A percentile compares a stretch with the other conserved stretches of the same genome.
phyloP scores from a whole-genome alignment of 495 filamentous ascomycete species.

The Acidiella bohemica region DNA sequence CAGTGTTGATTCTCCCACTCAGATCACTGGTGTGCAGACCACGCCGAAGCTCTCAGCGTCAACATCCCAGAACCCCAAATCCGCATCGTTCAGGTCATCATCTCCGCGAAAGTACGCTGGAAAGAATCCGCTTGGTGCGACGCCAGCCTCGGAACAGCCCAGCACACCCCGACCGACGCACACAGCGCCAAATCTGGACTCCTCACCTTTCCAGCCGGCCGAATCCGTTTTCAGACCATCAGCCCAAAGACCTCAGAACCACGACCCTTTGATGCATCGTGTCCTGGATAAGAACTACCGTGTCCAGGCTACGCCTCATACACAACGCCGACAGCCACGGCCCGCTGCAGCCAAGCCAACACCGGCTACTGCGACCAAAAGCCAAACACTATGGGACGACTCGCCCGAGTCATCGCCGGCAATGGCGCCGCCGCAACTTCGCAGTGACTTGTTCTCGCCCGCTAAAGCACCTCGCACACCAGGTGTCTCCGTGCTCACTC shows the following conservation, averaged over 20 bases:
- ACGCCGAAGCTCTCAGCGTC: constrained; percentile 19
- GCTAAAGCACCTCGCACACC: constrained; percentile 43
- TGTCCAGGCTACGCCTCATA: constrained; percentile 78
- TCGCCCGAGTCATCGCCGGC: constrained; percentile 66
- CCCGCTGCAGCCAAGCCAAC: constrained; percentile 17
- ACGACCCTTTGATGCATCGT: constrained; percentile 71
- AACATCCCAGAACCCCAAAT: constrained; percentile 6
- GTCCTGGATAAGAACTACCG: constrained; percentile 89
- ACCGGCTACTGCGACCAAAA: constrained; percentile 26
- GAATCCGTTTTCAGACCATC: constrained; percentile 20
- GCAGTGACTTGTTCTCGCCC: constrained; percentile 77
- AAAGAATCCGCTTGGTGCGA: constrained; percentile 25
- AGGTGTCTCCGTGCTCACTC: constrained; percentile 57
- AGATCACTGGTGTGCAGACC: constrained; percentile 30
- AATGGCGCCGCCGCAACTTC: constrained; percentile 64
- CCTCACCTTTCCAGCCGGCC: constrained; percentile 29
- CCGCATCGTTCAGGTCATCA: constrained; percentile 7
- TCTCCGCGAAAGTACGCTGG: constrained; percentile 20
- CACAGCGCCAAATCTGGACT: constrained; percentile 3
- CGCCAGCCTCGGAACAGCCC: constrained; percentile 32
- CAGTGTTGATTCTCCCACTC: constrained; percentile 24
- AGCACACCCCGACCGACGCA: constrained; percentile 36
- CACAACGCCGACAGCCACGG: constrained; percentile 27
- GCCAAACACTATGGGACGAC: constrained; percentile 31
- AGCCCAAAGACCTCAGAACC: constrained; percentile 23